A percentile compares a stretch with the other conserved stretches of the same genome.
phyloP scores from a whole-genome alignment of 257 asterid species.

The Solanum verrucosum region DNA sequence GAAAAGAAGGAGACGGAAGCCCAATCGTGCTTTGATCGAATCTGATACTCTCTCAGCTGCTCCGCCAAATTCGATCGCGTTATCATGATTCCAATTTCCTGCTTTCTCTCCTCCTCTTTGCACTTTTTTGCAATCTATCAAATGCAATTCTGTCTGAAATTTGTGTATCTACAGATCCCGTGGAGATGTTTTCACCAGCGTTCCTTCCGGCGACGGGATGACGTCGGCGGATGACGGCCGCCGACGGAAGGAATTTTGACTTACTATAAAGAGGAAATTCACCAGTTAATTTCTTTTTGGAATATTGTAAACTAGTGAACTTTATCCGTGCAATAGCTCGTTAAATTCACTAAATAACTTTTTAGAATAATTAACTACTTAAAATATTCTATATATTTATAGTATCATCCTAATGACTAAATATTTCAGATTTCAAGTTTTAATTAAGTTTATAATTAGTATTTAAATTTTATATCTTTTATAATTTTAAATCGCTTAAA shows the following conservation, averaged over 20 bases:
- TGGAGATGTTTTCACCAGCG: not conserved
- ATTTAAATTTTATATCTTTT: no score
- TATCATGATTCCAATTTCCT: conserved; percentile 34
- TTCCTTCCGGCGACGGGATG: conserved; percentile 2
- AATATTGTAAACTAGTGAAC: not conserved
- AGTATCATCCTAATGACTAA: no score
- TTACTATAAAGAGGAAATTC: not conserved
- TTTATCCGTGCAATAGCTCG: no score
- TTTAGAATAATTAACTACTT: no score
- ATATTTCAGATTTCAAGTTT: no score
- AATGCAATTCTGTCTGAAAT: not conserved
- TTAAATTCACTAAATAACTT: no score
- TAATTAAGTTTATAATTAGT: no score
- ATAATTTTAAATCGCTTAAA: no score
- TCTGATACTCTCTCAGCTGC: conserved; percentile 87
- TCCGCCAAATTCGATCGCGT: conserved; percentile 93
- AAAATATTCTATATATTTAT: no score
- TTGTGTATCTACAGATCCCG: not conserved
- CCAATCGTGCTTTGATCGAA: conserved; percentile 85
- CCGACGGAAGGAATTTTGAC: not conserved
- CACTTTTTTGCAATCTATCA: not conserved
- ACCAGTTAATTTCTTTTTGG: not conserved
- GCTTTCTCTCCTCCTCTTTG: not conserved
- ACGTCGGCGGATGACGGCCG: not conserved
- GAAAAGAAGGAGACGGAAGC: conserved; percentile 76